These are phyloP conservation scores for Nigrospora osmanthi DNA, from an alignment of 2,329 filamentous ascomycete genomes.

Conservation along the genomic window DNA sequence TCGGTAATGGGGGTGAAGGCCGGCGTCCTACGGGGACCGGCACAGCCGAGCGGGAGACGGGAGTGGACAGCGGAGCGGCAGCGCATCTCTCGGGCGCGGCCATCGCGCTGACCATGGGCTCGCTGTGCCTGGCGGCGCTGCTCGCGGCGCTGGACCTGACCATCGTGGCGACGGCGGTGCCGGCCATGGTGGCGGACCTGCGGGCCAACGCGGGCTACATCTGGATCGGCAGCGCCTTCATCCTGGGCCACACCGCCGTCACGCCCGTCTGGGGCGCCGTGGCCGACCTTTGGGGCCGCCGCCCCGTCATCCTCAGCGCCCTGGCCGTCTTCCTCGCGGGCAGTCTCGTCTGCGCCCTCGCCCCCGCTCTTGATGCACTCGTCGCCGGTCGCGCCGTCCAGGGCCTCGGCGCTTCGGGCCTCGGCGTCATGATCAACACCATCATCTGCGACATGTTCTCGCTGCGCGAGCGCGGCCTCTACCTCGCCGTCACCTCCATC, in stretches of 20 bases:
- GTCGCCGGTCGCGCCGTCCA: slow-evolving; percentile 35
- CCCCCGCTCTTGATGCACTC: slow-evolving; percentile 31
- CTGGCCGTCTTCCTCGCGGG: slow-evolving; percentile 7
- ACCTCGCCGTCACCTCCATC: slow-evolving; percentile 45
- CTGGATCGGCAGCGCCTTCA: slow-evolving; percentile 64
- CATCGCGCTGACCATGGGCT: slow-evolving; percentile 23
- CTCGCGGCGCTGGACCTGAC: slow-evolving; percentile 43
- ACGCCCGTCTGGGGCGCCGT: slow-evolving; percentile 31
- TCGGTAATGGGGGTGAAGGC: too few relatives aligned
- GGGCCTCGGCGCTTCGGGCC: slow-evolving; percentile 12
- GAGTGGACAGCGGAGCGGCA: too few relatives aligned
- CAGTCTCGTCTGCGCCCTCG: slow-evolving; percentile 15
- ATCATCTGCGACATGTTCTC: slow-evolving; percentile 25
- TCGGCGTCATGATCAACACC: slow-evolving; percentile 7
- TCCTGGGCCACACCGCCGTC: slow-evolving; percentile 56
- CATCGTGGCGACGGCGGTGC: slow-evolving; percentile 53
- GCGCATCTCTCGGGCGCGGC: not conserved
- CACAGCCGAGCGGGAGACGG: too few relatives aligned
- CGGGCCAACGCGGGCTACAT: slow-evolving; percentile 55
- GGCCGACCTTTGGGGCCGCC: slow-evolving; percentile 8
- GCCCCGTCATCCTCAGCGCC: slow-evolving; percentile 8
- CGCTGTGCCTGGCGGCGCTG: slow-evolving; percentile 33
- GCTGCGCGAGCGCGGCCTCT: slow-evolving; percentile 28
- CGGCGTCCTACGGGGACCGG: too few relatives aligned
- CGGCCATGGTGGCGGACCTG: slow-evolving; percentile 44